Percentiles rank a stretch among this genome's conserved stretches.
phyloP scores from a whole-genome alignment of 2,329 filamentous ascomycete species.

The Cladosporium sphaerospermum region DNA sequence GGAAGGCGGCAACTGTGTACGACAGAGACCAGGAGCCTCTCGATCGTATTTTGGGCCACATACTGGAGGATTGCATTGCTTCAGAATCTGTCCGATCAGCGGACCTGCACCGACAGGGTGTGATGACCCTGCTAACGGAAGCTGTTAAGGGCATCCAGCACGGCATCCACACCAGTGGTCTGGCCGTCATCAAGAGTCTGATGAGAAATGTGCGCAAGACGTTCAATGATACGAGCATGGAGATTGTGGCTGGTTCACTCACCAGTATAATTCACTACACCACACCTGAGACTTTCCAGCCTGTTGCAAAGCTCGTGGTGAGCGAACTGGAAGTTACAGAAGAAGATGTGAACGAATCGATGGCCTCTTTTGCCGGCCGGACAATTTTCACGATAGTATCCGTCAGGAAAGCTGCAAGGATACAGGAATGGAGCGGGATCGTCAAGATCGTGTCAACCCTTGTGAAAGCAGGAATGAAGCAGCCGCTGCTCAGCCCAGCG shows the following conservation, averaged over 20 bases:
- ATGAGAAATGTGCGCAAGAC: slow-evolving; percentile 25
- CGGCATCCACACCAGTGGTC: slow-evolving; percentile 52
- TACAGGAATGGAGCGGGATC: slow-evolving; percentile 64
- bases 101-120: slow-evolving; percentile 68
- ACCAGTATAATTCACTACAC: slow-evolving; percentile 80
- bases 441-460: slow-evolving; percentile 40
- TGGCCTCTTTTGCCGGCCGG: slow-evolving; percentile 35
- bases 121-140: slow-evolving; percentile 90
- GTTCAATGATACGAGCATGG: slow-evolving; percentile 34
- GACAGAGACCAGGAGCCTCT: slow-evolving; percentile 66
- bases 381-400: slow-evolving; percentile 66
- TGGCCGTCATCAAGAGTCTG: slow-evolving; percentile 48
- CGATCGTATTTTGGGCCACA: slow-evolving; percentile 62
- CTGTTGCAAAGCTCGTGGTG: slow-evolving; percentile 58
- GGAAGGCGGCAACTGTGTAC: slow-evolving; percentile 75
- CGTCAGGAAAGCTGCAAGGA: slow-evolving; percentile 72
- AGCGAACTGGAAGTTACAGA: slow-evolving; percentile 38
- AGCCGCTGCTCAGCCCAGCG: slow-evolving; percentile 32
- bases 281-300: slow-evolving; percentile 63
- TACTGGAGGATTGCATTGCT: slow-evolving; percentile 60
- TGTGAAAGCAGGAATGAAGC: slow-evolving; percentile 21
- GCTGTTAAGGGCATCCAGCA: slow-evolving; percentile 59
- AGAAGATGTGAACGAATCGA: slow-evolving; percentile 33
- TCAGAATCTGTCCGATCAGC: slow-evolving; percentile 48
- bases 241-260: slow-evolving; percentile 68